phyloP scores from a whole-genome alignment of 495 filamentous ascomycete genomes.

The Baudoinia panamericana region DNA sequence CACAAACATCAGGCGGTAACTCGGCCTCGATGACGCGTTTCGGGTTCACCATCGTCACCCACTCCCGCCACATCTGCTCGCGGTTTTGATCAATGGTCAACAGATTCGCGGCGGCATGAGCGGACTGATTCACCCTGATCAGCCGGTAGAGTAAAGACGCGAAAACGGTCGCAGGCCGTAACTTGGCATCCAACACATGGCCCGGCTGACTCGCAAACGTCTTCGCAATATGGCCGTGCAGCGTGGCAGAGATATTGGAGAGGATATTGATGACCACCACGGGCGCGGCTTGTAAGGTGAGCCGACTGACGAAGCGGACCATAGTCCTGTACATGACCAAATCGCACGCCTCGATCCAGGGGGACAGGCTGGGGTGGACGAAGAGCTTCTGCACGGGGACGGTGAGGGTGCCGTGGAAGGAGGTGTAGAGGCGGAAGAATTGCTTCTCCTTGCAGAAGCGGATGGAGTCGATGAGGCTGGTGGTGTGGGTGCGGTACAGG shows the following conservation, averaged over 20 bases:
- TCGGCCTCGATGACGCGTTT: conserved; percentile 36
- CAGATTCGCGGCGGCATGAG: conserved; percentile 70
- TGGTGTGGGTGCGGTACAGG: conserved; percentile 86
- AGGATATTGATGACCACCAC: conserved; percentile 70
- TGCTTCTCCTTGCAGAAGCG: conserved; percentile 91
- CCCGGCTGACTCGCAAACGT: conserved; percentile 69
- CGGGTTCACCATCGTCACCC: conserved; percentile 65
- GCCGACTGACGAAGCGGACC: conserved; percentile 72
- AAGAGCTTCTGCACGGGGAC: conserved; percentile 95
- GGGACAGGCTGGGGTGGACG: conserved; percentile 61
- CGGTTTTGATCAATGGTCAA: conserved; percentile 58
- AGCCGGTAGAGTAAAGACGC: conserved; percentile 70
- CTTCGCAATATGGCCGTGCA: conserved; percentile 62
- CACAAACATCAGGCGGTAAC: conserved; percentile 35
- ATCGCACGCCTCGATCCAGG: conserved; percentile 92
- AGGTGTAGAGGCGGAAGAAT: conserved; percentile 87
- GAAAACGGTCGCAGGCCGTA: conserved; percentile 81
- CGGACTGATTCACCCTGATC: conserved; percentile 79
- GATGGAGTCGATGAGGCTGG: conserved; percentile 84
- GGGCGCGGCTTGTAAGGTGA: conserved; percentile 82
- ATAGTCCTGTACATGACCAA: conserved; percentile 93
- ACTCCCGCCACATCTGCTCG: conserved; percentile 88
- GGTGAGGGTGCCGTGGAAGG: conserved; percentile 89
- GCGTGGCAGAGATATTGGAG: conserved; percentile 63
- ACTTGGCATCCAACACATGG: conserved; percentile 73